Conservation (phyloP, 164 flowering plant species). For the Sedum album region DNA sequence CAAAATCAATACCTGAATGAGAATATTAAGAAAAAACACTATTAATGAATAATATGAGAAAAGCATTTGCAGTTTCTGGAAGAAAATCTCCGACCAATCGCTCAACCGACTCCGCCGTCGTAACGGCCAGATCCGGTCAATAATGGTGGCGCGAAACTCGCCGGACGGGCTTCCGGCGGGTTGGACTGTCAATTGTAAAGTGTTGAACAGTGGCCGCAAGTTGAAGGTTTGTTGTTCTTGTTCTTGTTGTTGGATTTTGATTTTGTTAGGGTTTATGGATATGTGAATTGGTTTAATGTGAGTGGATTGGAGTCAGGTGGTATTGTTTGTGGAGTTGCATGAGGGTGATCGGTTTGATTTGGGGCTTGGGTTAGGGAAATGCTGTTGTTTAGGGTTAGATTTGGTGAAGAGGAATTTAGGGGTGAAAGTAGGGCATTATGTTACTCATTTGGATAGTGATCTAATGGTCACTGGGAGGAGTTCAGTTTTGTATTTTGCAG, state of each 20-base stretch:
- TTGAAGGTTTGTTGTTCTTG: slow-evolving; percentile 18
- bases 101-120: neutral
- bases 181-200: slow-evolving; percentile 19
- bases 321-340: neutral
- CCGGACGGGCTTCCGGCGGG: slow-evolving; percentile 35
- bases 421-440: neutral
- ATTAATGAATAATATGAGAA: neutral
- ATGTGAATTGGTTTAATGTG: neutral
- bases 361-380: neutral
- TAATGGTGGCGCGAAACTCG: slow-evolving; percentile 15
- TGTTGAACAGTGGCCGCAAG: slow-evolving; percentile 22
- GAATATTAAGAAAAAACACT: too few species aligned
- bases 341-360: neutral
- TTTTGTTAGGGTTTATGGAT: neutral
- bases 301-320: neutral
- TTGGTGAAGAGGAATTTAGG: neutral
- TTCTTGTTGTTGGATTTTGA: neutral
- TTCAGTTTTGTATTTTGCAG: too few species aligned
- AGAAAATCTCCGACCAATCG: neutral
- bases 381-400: neutral
- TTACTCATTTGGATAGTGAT: neutral
- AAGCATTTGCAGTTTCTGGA: slow-evolving; percentile 4
- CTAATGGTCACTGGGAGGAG: neutral
- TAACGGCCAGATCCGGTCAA: neutral
- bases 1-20: neutral